Evolutionary conservation across 2,329 filamentous ascomycete species (phyloP), one percentile per base, ranked within the genome.

Genomic region (Trichoderma brevicompactum): DNA sequence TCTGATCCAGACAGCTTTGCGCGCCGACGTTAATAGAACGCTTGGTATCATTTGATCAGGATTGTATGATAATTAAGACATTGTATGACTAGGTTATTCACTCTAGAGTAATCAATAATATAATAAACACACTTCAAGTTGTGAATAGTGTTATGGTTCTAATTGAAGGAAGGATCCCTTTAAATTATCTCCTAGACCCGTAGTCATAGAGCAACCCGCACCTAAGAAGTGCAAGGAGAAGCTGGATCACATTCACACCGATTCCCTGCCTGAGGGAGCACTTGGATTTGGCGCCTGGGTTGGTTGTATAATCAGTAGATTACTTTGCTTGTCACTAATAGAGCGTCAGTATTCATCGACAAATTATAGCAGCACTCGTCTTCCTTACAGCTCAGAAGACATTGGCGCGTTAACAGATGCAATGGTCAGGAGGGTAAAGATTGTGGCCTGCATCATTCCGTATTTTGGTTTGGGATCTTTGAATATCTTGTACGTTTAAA

Each of bases 81-180:
- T 44, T 23, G 32, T 38, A 62, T 58, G 28, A 36, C 6, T 58
- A 36, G 40, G 17, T 53, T 36, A 43, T 44, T 34, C 38, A 5
- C 8, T 43, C 7, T 36, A 44, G 28, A 53, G 48, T 53, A 62
- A 44, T 62, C 46, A 60, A 44, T 62, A 28, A 62, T 52, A n/a
- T 44, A 28, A 3, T 52, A 15, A 1, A 23, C 5, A 15, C 8
- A 52, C 15, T 36, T 8, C 17, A 9, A 10, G 1, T 23, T 5
- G 6, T 12, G 10, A 9, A 9, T 10, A 10, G 9, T 48, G 12
- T 48, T 7, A 17, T 48, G 44, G 23, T 5, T 3, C 23, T 5
- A 28, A 5, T 28, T 28, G 5, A 5, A 28, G 2, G 23, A 28
- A 2, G 5, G 2, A 28, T 28, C 23, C 23, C 23, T 28, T 28